Evolutionary conservation across 2,329 filamentous ascomycete species (phyloP), one percentile per base, ranked within the genome.

Genomic region (Claviceps humidiphila): DNA sequence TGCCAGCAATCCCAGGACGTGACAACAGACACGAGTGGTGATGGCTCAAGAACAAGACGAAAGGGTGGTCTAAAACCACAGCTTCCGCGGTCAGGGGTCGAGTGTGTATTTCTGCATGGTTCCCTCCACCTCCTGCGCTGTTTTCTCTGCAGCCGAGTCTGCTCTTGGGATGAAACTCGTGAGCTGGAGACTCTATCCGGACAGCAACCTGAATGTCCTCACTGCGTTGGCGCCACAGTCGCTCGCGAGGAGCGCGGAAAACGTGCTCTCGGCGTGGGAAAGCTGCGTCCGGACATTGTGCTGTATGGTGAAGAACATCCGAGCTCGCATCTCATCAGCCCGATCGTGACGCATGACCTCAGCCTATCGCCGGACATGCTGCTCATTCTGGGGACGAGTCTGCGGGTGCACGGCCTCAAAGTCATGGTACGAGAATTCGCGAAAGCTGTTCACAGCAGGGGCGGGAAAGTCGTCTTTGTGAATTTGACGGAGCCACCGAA

Each of bases 301-400:
- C 70, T 88, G 1, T 88, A 87, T 60, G 84, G 84, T 22, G 84
- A 88, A 61, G 82, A 87, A 50, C 82, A 88, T 58, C 84, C 84
- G 0, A 77, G 77, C 37, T 79, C 81, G 2, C 80, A 85, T 54
- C 71, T 84, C 5, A 84, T 88, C 56, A 82, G 80, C 22, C 78
- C 80, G 2, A 77, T 88, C 13, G 75, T 85, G 14, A 81, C 82
- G 14, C 81, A 85, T 54, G 84, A 88, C 59, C 68, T 87, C 1
- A 73, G 73, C 2, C 70, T 84, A 3, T 74, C 74, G 3, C 84
- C 84, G 0, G 84, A 87, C 57, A 71, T 86, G 55, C 68, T 88
- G 20, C 71, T 88, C 5, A 83, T 88, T 51, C 71, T 88, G 45
- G 84, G 84, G 14, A 88, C 84, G 1, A 86, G 82, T 51, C 68